Conservation (phyloP, 1,139 yeast genomes). For the Magnusiomyces suaveolens region DNA sequence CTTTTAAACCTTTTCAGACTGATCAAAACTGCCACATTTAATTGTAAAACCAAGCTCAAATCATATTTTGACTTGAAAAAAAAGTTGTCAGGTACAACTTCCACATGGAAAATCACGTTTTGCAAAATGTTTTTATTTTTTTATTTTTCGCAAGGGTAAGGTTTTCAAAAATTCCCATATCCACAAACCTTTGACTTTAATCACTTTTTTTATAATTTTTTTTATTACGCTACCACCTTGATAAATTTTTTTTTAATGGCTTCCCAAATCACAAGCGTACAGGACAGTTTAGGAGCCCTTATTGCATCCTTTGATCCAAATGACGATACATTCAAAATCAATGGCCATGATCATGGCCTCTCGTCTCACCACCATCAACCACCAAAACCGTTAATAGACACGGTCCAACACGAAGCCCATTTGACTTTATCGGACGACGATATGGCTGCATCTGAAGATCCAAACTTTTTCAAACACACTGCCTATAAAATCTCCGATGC, state of each 20-base stretch:
- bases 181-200: too few relatives aligned
- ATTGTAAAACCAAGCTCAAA: too few relatives aligned
- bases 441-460: not conserved
- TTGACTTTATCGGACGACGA: not conserved
- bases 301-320: constrained; percentile 3
- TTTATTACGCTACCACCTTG: too few relatives aligned
- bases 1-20: too few relatives aligned
- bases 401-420: not conserved
- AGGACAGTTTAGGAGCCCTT: not conserved
- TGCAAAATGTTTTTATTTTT: not conserved
- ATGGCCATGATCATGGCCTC: not conserved
- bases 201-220: too few relatives aligned
- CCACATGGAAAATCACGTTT: too few relatives aligned
- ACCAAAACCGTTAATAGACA: not conserved
- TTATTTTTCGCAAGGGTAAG: not conserved
- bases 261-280: not conserved
- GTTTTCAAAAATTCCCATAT: too few relatives aligned
- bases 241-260: not conserved
- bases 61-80: too few relatives aligned
- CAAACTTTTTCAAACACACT: not conserved
- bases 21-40: too few relatives aligned
- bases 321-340: constrained; percentile 1
- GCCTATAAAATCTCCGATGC: not conserved
- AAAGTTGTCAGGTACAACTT: too few relatives aligned
- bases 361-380: not conserved